A percentile compares a stretch with the other conserved stretches of the same genome.
phyloP scores from a whole-genome alignment of 441 rosid species.

The Pelargonium fulgidum region DNA sequence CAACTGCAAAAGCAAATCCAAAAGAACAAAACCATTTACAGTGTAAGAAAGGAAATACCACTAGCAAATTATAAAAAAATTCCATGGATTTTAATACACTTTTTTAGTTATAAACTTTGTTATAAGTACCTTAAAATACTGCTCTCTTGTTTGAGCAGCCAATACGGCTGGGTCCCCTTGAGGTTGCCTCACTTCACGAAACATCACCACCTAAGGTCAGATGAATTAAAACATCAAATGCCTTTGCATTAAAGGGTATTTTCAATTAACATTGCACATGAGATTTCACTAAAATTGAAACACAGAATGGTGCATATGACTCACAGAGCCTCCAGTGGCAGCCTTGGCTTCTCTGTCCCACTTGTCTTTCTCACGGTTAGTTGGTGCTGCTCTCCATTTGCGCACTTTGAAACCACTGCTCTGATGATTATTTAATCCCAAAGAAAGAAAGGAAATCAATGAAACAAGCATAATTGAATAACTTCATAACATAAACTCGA shows the following conservation, averaged over 20 bases:
- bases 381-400: constrained; percentile 64
- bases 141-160: constrained; percentile 73
- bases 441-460: constrained; percentile 7
- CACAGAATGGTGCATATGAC: constrained; percentile 21
- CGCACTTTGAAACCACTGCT: constrained; percentile 25
- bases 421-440: constrained; percentile 26
- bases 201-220: constrained; percentile 49
- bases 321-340: constrained; percentile 70
- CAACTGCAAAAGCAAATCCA: constrained; percentile 44
- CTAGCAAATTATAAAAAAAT: constrained; percentile 8
- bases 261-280: background rate
- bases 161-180: constrained; percentile 62
- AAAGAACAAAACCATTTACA: background rate
- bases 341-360: constrained; percentile 87
- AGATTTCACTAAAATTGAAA: constrained; percentile 8
- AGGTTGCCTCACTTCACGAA: constrained; percentile 51
- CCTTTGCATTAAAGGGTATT: background rate
- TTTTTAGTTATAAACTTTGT: background rate
- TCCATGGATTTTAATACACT: constrained; percentile 1
- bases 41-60: background rate
- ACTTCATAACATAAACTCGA: background rate
- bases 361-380: constrained; percentile 70
- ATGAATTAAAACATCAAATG: constrained; percentile 17
- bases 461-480: background rate
- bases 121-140: constrained; percentile 52